Conservation (phyloP, 2,329 filamentous ascomycete species). For the Cadophora sp. region DNA sequence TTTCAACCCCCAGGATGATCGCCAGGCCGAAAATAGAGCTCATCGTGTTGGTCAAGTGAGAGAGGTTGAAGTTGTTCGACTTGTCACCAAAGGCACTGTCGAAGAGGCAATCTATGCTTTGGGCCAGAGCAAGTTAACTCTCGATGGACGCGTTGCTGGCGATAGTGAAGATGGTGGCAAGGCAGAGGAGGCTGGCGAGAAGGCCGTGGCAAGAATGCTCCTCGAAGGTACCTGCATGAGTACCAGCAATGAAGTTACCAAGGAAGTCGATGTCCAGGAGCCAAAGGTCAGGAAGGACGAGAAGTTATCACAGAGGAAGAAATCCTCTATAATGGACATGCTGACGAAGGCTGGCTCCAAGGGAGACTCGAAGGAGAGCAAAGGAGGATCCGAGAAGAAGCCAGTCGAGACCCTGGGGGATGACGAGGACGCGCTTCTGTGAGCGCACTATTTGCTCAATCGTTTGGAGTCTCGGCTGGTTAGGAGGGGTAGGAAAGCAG, state of each 20-base stretch:
- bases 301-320: conserved; percentile 24
- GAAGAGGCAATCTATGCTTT: conserved; percentile 93
- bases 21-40: conserved; percentile 97
- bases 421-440: background rate
- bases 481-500: background rate
- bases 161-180: conserved; percentile 56
- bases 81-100: conserved; percentile 82
- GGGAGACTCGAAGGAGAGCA: background rate
- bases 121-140: conserved; percentile 89
- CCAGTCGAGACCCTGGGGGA: background rate
- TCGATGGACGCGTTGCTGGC: conserved; percentile 77
- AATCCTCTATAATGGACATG: conserved; percentile 27
- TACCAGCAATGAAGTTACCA: conserved; percentile 24
- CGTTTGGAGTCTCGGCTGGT: background rate
- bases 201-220: conserved; percentile 42
- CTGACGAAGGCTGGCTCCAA: conserved; percentile 19
- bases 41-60: conserved; percentile 92
- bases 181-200: conserved; percentile 47
- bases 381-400: conserved; percentile 7
- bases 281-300: conserved; percentile 21
- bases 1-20: conserved; percentile 98
- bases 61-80: conserved; percentile 86
- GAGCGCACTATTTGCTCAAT: background rate
- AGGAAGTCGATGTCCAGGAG: conserved; percentile 21
- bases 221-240: conserved; percentile 37